Conservation (phyloP, 371 early-diverging fungal species). For the Apophysomyces elegans region DNA sequence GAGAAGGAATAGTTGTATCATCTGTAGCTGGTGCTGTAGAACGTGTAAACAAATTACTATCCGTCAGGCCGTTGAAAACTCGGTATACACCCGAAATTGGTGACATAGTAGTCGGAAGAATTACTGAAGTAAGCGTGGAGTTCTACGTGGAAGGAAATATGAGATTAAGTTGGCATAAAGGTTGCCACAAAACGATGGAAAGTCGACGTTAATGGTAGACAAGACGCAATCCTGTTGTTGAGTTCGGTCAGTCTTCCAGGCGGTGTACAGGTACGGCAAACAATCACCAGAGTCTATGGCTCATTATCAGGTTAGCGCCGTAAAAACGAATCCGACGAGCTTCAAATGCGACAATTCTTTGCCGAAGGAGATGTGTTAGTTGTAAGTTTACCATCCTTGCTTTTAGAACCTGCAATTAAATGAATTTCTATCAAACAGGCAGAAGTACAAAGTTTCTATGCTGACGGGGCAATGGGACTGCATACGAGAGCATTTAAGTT, state of each 20-base stretch:
- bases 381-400: constrained; percentile 40
- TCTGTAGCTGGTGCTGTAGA: constrained; percentile 93
- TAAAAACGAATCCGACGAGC: constrained; percentile 97
- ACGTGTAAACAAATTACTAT: constrained; percentile 95
- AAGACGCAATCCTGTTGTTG: constrained; percentile 89
- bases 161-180: constrained; percentile 22
- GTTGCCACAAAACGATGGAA: constrained; percentile 95
- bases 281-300: not conserved
- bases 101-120: constrained; percentile 98
- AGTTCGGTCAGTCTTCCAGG: constrained; percentile 98
- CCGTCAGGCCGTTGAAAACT: constrained; percentile 87
- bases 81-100: constrained; percentile 96
- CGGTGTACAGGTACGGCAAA: constrained; percentile 81
- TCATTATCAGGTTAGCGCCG: constrained; percentile 66
- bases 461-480: constrained; percentile 88
- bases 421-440: constrained; percentile 56
- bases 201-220: constrained; percentile 91
- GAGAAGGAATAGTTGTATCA: constrained; percentile 68
- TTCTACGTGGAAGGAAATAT: not conserved
- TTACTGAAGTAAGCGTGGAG: constrained; percentile 78
- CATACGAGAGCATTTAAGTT: constrained; percentile 98
- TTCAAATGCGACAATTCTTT: constrained; percentile 97
- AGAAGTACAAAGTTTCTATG: constrained; percentile 93
- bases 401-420: not conserved
- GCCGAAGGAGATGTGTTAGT: constrained; percentile 96